Percentiles rank a stretch among this genome's conserved stretches.
These are phyloP conservation scores for Protea cynaroides DNA, from an alignment of 164 flowering plant genomes.

Conservation along the genomic window DNA sequence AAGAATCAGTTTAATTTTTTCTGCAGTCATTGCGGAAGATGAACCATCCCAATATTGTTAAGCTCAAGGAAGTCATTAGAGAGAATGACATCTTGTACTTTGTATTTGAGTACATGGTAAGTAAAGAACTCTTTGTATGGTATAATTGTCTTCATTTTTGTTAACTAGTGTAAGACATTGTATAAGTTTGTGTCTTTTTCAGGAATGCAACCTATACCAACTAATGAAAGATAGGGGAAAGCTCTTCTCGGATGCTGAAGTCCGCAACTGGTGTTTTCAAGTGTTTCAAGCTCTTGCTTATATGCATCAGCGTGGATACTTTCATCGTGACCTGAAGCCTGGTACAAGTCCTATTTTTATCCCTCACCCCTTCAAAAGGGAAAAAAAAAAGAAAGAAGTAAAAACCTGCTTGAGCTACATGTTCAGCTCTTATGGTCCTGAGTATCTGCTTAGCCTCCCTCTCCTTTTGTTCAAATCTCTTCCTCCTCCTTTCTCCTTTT, in stretches of 20 bases:
- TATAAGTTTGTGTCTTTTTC: constrained; percentile 7
- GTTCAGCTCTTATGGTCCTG: too few species aligned
- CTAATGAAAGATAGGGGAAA: constrained; percentile 78
- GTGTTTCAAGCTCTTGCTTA: constrained; percentile 95
- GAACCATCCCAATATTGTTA: constrained; percentile 92
- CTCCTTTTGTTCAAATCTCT: too few species aligned
- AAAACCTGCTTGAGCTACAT: too few species aligned
- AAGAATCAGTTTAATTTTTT: not conserved
- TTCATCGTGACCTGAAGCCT: constrained; percentile 39
- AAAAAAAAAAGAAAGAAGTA: too few species aligned
- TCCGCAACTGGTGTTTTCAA: constrained; percentile 97
- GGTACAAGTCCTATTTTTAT: constrained; percentile 14
- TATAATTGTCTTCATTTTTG: not conserved
- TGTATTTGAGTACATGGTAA: constrained; percentile 95
- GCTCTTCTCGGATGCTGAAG: constrained; percentile 76
- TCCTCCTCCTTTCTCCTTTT: too few species aligned
- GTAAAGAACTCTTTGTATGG: not conserved
- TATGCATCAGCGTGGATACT: constrained; percentile 67
- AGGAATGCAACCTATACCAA: constrained; percentile 96
- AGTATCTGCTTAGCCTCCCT: too few species aligned
- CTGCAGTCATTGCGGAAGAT: constrained; percentile 85
- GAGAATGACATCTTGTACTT: constrained; percentile 82
- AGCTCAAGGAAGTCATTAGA: constrained; percentile 96
- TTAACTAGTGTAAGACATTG: not conserved
- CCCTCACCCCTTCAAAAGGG: too few species aligned